Base-by-base conservation (phyloP, 129 eudicot species). In the Centaurea solstitialis region DNA sequence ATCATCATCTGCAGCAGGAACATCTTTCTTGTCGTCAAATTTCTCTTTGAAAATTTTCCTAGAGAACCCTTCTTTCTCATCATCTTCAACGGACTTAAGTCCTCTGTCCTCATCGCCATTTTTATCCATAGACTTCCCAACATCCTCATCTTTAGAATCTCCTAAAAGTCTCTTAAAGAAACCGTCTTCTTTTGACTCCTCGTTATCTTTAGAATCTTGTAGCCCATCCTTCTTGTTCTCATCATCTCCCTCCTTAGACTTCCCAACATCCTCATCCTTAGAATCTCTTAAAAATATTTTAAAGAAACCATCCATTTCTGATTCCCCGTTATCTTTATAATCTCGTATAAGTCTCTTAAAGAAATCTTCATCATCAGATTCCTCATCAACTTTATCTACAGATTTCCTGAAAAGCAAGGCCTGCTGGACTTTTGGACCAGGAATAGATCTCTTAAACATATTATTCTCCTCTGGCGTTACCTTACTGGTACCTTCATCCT, bases 61-160 rank as follows among this genome's bases (percentile, higher is more conserved):
- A 76, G 92, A 88, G 81, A 92, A 94, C 17, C 98, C 98, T 59
- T 94, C 97, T 79, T 88, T 94, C 37, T 91, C 98, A 74, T 88
- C 94, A 79, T 88, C 93, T 79, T 88, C 90, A 35, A 79, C 77
- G 20, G 75, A 38, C 79, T 76, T 83, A 4, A 41, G 64, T 28
- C 65, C 89, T 84, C 80, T 90, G 12, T 87, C 98, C 68, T 80
- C 87, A 73, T 94, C 97, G 39, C 88, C 97, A 35, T 73, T 79
- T 81, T 90, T 93, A 50, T 94, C 96, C 38, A 69, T 74, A 26
- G 91, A 87, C 76, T 88, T 91, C 53, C 87, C 73, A 53, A 65
- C 76, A 57, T 89, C 94, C 37, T 90, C 94, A 40, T 90, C 97
- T 80, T 80, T 91, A 69, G 84, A 83, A 71, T 90, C 94, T 76